These are phyloP conservation scores for Penicillium crustosum DNA, from an alignment of 2,329 filamentous ascomycete species.

Conservation along the genomic window DNA sequence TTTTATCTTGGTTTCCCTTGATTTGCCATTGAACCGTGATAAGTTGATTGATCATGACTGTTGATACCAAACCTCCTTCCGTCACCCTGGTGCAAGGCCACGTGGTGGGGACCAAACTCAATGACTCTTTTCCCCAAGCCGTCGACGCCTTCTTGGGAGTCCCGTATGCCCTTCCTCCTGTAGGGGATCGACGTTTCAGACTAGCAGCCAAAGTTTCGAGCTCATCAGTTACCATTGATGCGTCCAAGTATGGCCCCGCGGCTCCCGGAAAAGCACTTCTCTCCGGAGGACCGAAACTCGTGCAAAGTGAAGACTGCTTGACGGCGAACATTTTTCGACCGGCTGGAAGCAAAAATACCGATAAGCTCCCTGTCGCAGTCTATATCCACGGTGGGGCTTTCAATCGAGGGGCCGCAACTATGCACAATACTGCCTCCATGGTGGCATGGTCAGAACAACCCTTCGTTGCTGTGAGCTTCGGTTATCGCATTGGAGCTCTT, in stretches of 20 bases:
- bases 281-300: slow-evolving; percentile 50
- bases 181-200: slow-evolving; percentile 49
- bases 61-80: slow-evolving; percentile 5
- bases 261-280: slow-evolving; percentile 49
- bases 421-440: slow-evolving; percentile 62
- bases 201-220: slow-evolving; percentile 33
- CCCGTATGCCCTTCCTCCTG: slow-evolving; percentile 51
- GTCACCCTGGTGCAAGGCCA: slow-evolving; percentile 31
- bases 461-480: slow-evolving; percentile 48
- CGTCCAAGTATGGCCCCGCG: slow-evolving; percentile 35
- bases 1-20: neutral
- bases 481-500: slow-evolving; percentile 51
- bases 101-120: slow-evolving; percentile 29
- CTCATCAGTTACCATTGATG: slow-evolving; percentile 35
- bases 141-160: slow-evolving; percentile 50
- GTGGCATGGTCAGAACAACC: slow-evolving; percentile 54
- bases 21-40: neutral
- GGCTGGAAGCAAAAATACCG: slow-evolving; percentile 10
- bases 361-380: slow-evolving; percentile 41
- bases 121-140: slow-evolving; percentile 24
- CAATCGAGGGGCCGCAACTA: slow-evolving; percentile 34
- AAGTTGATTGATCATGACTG: slow-evolving; percentile 2
- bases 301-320: slow-evolving; percentile 47
- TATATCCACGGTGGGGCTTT: slow-evolving; percentile 46
- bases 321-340: slow-evolving; percentile 45